Base-by-base conservation (phyloP, 2,329 filamentous ascomycete genomes). In the Dactylellina drechsleri region DNA sequence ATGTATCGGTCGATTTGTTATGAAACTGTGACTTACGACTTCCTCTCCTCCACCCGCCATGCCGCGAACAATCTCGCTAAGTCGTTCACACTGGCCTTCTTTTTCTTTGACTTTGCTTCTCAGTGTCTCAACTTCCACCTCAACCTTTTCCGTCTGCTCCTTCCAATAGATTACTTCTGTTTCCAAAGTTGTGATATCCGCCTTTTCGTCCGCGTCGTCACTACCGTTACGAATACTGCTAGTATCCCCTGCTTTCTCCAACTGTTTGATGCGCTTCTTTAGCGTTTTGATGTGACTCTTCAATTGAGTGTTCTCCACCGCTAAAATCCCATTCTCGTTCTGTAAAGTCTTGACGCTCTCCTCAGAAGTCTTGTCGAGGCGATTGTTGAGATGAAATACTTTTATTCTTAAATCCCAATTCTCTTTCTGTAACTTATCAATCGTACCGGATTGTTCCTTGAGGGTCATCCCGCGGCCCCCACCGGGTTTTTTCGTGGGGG, bases 261-360 rank as follows among this genome's bases (percentile, higher is more conserved):
- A 83, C 79, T 97, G 93, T 79, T 93, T 92, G 70, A 96, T 86
- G 77, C 91, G 90, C 76, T 91, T 89, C 20, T 92, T 89, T 66
- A 98, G 82, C 18, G 89, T 86, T 81, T 96, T 95, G 81, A 92
- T 95, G 80, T 99, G 95, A 77, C 96, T 92, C 82, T 96, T 92
- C 70, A 95, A 86, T 41, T 95, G 92, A 2, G 94, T 89, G 52
- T 97, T 87, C 75, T 92, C 92, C 0, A 94, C 97, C 82, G 96
- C 95, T 57, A 98, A 86, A 81, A 97, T 93, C 3, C 98, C 94
- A 79, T 97, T 99, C 82, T 97, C 94, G 52, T 92, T 93, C 79
- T 98, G 96, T 90, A 97, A 96, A 81, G 97, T 94, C 83, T 96
- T 96, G 81, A 99, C 90, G 77, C 93, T 93, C 83, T 98, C 94